These are phyloP conservation scores for Cadophora malorum DNA, from an alignment of 2,329 filamentous ascomycete genomes.

Conservation along the genomic window DNA sequence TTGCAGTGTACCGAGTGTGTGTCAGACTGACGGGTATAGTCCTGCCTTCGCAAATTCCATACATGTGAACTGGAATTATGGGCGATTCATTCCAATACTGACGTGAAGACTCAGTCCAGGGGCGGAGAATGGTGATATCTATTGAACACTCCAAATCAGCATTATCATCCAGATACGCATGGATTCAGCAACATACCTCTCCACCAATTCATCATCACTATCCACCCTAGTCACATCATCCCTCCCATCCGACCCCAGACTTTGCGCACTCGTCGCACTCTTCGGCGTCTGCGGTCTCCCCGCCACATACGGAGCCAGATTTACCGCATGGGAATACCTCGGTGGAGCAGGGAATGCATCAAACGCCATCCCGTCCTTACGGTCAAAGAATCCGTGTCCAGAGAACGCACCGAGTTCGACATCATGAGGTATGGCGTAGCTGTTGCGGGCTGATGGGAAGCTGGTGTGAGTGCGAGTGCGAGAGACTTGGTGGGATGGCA, in stretches of 20 bases:
- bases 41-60: no score
- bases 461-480: background rate
- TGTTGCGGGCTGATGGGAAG: background rate
- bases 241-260: background rate
- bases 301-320: background rate
- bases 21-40: background rate
- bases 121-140: background rate
- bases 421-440: background rate
- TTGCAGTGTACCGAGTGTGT: background rate
- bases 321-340: background rate
- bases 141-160: background rate
- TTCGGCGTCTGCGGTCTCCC: background rate
- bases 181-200: no score
- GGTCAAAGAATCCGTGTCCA: background rate
- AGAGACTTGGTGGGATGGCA: background rate
- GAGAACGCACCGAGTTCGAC: background rate
- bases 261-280: background rate
- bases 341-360: background rate
- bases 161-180: no score
- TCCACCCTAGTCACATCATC: slow-evolving; percentile 18
- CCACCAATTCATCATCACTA: slow-evolving; percentile 12
- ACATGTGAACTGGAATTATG: background rate
- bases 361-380: background rate
- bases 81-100: background rate
- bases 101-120: background rate